Percentiles rank a stretch among this genome's conserved stretches.
Conservation (phyloP, 768 basidiomycete species). For the Mycena sanguinolenta region DNA sequence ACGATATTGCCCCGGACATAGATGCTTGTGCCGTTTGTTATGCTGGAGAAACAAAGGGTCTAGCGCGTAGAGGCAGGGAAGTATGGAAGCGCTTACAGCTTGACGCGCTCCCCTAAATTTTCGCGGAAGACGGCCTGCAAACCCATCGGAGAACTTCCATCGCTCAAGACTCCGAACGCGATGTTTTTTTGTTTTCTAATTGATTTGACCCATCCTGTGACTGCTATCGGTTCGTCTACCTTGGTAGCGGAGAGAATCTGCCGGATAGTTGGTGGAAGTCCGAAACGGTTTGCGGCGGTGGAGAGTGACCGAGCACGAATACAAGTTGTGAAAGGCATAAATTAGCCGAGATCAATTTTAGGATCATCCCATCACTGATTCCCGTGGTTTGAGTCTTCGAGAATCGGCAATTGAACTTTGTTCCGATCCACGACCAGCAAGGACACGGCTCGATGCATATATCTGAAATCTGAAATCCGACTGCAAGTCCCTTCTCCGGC, state of each 20-base stretch:
- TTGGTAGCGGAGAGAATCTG: constrained; percentile 34
- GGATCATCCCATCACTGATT: too few relatives aligned
- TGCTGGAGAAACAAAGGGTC: constrained; percentile 39
- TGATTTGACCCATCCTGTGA: constrained; percentile 90
- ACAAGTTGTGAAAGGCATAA: constrained; percentile 1
- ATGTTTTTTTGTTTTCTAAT: constrained; percentile 89
- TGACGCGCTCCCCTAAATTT: constrained; percentile 49
- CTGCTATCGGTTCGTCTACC: constrained; percentile 46
- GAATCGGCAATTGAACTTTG: too few relatives aligned
- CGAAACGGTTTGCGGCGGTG: constrained; percentile 30
- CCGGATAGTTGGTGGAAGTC: constrained; percentile 40
- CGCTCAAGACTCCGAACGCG: constrained; percentile 86
- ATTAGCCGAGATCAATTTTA: too few relatives aligned
- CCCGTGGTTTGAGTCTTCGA: too few relatives aligned
- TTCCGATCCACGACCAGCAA: too few relatives aligned
- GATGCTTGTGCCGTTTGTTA: constrained; percentile 59
- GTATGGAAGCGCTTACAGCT: constrained; percentile 42
- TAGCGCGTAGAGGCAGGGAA: neutral
- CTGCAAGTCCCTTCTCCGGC: too few relatives aligned
- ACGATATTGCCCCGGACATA: constrained; percentile 60
- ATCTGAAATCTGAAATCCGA: too few relatives aligned
- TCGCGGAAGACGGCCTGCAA: constrained; percentile 84
- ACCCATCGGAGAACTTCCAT: constrained; percentile 80
- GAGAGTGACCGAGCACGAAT: constrained; percentile 17
- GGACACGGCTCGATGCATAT: too few relatives aligned